These are phyloP conservation scores for Suillus bovinus DNA, from an alignment of 768 basidiomycete genomes.

Conservation along the genomic window DNA sequence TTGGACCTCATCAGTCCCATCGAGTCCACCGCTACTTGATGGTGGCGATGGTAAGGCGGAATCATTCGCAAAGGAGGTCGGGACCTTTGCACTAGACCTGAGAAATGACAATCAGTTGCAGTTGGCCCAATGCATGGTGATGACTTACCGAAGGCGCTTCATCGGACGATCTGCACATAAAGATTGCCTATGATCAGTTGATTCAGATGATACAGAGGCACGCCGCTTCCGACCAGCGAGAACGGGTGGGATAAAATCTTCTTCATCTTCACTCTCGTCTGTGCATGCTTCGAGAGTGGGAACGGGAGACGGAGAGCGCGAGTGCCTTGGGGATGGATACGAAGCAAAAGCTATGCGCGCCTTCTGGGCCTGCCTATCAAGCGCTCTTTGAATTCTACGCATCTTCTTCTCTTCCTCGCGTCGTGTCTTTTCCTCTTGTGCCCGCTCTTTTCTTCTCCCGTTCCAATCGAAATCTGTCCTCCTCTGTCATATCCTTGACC, in stretches of 20 bases:
- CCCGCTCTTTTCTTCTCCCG: constrained; percentile 19
- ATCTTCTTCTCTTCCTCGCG: constrained; percentile 11
- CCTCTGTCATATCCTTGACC: constrained; percentile 30
- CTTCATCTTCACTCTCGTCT: constrained; percentile 21
- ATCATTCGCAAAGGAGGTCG: background rate
- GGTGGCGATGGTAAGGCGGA: constrained; percentile 8
- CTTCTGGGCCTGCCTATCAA: constrained; percentile 4
- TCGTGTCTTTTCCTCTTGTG: background rate
- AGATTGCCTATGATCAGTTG: background rate
- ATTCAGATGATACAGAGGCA: background rate
- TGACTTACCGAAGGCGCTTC: constrained; percentile 26
- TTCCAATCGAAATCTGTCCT: background rate
- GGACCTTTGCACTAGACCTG: background rate
- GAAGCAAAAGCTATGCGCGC: background rate
- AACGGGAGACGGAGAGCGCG: constrained; percentile 10
- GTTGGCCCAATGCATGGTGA: background rate
- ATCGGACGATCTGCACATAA: constrained; percentile 7
- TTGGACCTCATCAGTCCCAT: constrained; percentile 7
- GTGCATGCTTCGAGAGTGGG: constrained; percentile 11
- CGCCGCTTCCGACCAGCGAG: constrained; percentile 25
- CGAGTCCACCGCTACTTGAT: background rate
- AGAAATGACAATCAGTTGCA: background rate
- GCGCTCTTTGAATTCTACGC: constrained; percentile 3
- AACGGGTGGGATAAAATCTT: constrained; percentile 12
- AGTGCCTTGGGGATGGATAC: constrained; percentile 21